These are phyloP conservation scores for Diplosphaera chodatii DNA, from an alignment of 139 green algal genomes.

Conservation along the genomic window DNA sequence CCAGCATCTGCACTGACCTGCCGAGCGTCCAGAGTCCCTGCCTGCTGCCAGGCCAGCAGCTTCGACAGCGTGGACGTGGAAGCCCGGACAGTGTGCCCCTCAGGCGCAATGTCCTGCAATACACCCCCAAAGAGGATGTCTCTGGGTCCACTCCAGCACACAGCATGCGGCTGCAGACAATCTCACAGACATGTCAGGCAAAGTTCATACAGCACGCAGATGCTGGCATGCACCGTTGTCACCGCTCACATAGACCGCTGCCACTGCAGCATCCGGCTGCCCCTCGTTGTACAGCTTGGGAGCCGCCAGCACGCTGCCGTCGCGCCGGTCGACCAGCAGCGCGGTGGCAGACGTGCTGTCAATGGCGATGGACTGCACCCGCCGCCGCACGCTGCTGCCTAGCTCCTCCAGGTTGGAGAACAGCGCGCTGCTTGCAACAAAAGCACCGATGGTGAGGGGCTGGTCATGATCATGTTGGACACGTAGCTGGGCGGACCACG, in stretches of 20 bases:
- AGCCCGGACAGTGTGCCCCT: constrained; percentile 65
- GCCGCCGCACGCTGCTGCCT: constrained; percentile 4
- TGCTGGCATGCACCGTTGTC: too few species aligned
- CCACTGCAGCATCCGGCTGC: constrained; percentile 14
- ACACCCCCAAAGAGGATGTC: not conserved
- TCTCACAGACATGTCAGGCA: too few species aligned
- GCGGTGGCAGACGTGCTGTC: constrained; percentile 86
- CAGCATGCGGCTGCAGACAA: not conserved
- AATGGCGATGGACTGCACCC: constrained; percentile 49
- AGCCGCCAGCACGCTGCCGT: constrained; percentile 37
- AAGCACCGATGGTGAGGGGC: too few species aligned
- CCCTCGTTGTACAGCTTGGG: constrained; percentile 78
- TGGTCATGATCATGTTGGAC: not conserved
- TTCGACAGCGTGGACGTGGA: constrained; percentile 86
- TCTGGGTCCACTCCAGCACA: not conserved
- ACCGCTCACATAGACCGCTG: not conserved
- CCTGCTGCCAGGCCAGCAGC: constrained; percentile 65
- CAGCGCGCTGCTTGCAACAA: constrained; percentile 33
- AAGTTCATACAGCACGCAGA: too few species aligned
- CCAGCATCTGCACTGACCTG: not conserved
- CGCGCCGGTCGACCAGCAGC: constrained; percentile 66
- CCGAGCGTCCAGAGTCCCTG: constrained; percentile 2
- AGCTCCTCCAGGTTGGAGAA: constrained; percentile 39
- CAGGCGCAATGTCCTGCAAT: constrained; percentile 58
- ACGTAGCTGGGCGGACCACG: too few species aligned